Evolutionary conservation across 164 flowering plant species (phyloP).

Genomic region (Tetrastigma voinierianum): DNA sequence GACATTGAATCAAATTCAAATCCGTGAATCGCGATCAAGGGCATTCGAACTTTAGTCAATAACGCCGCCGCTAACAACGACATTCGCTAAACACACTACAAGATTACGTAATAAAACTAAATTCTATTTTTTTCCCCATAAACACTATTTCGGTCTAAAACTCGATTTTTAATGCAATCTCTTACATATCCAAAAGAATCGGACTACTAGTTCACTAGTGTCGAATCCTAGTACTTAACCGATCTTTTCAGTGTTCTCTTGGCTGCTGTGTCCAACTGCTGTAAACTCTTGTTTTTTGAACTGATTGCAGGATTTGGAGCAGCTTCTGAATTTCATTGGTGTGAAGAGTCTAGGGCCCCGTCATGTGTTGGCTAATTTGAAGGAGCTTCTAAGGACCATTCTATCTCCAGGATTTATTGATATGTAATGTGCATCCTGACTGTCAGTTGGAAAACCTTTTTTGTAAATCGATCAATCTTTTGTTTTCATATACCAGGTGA

Average conservation of each 20-base stretch:
- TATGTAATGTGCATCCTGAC: constrained; percentile 20
- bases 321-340: constrained; percentile 78
- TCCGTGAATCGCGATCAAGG: no score
- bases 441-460: constrained; percentile 3
- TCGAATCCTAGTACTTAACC: no score
- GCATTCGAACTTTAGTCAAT: no score
- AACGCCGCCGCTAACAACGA: no score
- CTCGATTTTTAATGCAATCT: no score
- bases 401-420: constrained; percentile 60
- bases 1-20: no score
- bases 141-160: no score
- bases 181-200: no score
- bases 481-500: constrained; percentile 22
- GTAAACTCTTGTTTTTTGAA: background rate
- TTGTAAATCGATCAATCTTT: constrained; percentile 22
- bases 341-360: constrained; percentile 86
- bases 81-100: no score
- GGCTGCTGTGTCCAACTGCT: background rate
- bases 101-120: no score
- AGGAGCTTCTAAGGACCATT: constrained; percentile 64
- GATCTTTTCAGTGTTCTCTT: background rate
- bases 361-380: constrained; percentile 75
- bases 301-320: constrained; percentile 77
- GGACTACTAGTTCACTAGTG: no score
- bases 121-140: no score